Conservation (phyloP, 2,329 filamentous ascomycete species). For the Lizonia empirigonia region DNA sequence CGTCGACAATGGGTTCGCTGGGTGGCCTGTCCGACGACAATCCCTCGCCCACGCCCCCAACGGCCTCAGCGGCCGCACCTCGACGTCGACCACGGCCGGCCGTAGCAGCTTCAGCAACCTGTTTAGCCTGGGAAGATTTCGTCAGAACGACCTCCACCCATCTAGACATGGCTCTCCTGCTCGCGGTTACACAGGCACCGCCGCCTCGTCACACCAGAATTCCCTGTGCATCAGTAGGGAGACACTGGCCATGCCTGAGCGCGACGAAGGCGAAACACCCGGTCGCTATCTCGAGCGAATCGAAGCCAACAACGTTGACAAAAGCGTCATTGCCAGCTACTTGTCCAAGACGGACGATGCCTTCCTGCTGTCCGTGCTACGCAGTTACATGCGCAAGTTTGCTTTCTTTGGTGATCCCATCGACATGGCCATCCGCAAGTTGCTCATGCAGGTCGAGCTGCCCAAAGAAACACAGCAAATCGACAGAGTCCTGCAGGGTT, state of each 20-base stretch:
- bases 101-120: conserved; percentile 92
- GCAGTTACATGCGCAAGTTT: conserved; percentile 95
- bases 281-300: conserved; percentile 85
- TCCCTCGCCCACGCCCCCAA: conserved; percentile 63
- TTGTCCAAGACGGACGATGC: conserved; percentile 85
- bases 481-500: conserved; percentile 89
- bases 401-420: conserved; percentile 96
- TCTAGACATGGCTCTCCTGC: conserved; percentile 64
- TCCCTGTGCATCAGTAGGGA: conserved; percentile 80
- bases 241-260: conserved; percentile 71
- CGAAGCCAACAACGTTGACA: conserved; percentile 76
- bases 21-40: conserved; percentile 74
- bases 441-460: conserved; percentile 94
- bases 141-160: conserved; percentile 75
- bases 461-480: conserved; percentile 99
- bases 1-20: conserved; percentile 87
- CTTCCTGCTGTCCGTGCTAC: conserved; percentile 81
- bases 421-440: conserved; percentile 95
- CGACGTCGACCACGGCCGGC: conserved; percentile 81
- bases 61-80: conserved; percentile 64
- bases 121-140: conserved; percentile 75
- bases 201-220: conserved; percentile 78
- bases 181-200: conserved; percentile 67
- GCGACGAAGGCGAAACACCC: conserved; percentile 85
- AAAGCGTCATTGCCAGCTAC: conserved; percentile 81